These are phyloP conservation scores for Fusarium longipes DNA, from an alignment of 2,329 filamentous ascomycete species.

Conservation along the genomic window DNA sequence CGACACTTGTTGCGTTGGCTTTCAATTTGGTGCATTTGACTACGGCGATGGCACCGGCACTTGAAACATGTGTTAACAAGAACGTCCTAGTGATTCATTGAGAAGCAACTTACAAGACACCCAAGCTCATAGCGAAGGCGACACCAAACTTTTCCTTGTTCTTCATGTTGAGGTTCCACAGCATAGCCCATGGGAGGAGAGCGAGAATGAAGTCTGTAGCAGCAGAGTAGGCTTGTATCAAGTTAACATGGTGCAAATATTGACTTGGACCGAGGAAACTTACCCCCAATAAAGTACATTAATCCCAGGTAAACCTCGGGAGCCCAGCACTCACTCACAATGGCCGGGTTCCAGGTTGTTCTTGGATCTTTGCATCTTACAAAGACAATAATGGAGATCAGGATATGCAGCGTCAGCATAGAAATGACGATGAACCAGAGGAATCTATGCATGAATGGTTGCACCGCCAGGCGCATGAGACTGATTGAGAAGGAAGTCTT, in stretches of 20 bases:
- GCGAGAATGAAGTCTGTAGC: constrained; percentile 35
- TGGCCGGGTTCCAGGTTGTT: constrained; percentile 31
- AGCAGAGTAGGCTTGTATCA: constrained; percentile 18
- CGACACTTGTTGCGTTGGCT: constrained; percentile 29
- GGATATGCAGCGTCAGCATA: constrained; percentile 27
- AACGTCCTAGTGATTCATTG: accelerated
- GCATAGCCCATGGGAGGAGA: constrained; percentile 29
- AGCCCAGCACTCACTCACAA: constrained; percentile 32
- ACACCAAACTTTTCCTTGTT: constrained; percentile 37
- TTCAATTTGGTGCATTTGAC: constrained; percentile 35
- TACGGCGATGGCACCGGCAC: constrained; percentile 30
- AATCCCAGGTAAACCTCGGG: constrained; percentile 26
- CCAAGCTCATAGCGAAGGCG: constrained; percentile 31
- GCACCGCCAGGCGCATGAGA: constrained; percentile 29
- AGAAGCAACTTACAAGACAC: constrained; percentile 15
- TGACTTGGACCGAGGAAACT: accelerated
- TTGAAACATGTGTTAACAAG: not conserved
- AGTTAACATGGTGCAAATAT: accelerated
- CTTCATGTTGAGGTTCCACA: constrained; percentile 38
- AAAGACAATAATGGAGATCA: constrained; percentile 27
- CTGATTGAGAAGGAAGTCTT: constrained; percentile 36
- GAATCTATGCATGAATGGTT: constrained; percentile 21
- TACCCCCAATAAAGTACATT: constrained; percentile 33
- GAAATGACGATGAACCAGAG: constrained; percentile 28
- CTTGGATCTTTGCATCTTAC: constrained; percentile 29